Percentiles rank a stretch among this genome's conserved stretches.
These are phyloP conservation scores for Capronia americana DNA, from an alignment of 2,329 filamentous ascomycete genomes.

Conservation along the genomic window DNA sequence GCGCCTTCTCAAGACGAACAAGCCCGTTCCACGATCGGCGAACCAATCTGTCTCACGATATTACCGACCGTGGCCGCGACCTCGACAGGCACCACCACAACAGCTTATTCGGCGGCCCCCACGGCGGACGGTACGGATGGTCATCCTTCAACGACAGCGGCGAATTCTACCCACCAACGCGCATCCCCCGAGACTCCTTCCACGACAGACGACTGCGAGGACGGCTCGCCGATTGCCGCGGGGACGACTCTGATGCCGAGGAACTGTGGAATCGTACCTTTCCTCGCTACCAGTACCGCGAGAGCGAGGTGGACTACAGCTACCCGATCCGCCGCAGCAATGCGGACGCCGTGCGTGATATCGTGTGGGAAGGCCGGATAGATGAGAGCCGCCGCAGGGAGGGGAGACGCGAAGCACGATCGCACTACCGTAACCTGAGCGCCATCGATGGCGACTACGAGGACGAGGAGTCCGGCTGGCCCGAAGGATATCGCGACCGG, in stretches of 20 bases:
- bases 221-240: neutral
- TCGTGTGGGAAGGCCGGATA: neutral
- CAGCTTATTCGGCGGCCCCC: neutral
- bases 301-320: neutral
- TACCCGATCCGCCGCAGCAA: neutral
- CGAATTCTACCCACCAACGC: neutral
- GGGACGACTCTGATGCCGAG: neutral
- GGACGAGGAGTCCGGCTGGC: neutral
- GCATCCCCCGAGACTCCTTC: constrained; percentile 2
- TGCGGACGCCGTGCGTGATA: neutral
- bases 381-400: neutral
- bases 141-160: neutral
- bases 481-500: neutral
- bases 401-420: neutral
- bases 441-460: neutral
- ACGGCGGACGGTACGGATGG: neutral
- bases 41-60: neutral
- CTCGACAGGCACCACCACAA: neutral
- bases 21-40: neutral
- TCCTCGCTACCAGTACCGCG: neutral
- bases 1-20: neutral
- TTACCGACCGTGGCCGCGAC: neutral
- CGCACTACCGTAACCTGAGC: neutral
- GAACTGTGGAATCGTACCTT: neutral
- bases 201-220: neutral